Evolutionary conservation across 495 filamentous ascomycete genomes (phyloP).

Genomic region (Xylaria bambusicola): DNA sequence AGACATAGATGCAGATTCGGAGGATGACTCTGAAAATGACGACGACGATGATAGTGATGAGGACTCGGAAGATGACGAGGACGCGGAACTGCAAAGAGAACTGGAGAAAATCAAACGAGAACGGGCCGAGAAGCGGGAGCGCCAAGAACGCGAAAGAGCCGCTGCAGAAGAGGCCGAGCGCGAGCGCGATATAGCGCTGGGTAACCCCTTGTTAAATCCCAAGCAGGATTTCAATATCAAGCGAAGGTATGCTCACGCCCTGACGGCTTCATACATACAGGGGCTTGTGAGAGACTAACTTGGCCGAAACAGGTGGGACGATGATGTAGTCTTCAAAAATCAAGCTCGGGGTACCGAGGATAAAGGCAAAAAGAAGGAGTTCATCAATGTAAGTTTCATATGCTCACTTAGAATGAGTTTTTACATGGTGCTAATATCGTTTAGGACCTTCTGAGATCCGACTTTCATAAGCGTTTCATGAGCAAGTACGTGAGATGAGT

Average conservation of each 20-base stretch:
- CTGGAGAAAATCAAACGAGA: constrained; percentile 94
- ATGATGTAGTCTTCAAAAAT: constrained; percentile 99
- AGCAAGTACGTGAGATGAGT: constrained; percentile 58
- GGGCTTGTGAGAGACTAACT: constrained; percentile 31
- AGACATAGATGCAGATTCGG: constrained; percentile 89
- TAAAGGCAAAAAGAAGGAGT: constrained; percentile 85
- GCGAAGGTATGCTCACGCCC: constrained; percentile 49
- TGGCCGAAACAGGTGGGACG: constrained; percentile 74
- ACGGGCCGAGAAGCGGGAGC: constrained; percentile 78
- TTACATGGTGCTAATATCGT: constrained; percentile 22
- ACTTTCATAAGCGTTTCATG: constrained; percentile 99
- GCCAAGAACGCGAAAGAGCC: constrained; percentile 78
- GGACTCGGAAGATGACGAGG: constrained; percentile 85
- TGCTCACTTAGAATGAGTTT: not conserved
- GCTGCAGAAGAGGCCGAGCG: constrained; percentile 77
- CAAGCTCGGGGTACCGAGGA: constrained; percentile 94
- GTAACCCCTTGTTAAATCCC: constrained; percentile 87
- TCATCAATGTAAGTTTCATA: constrained; percentile 75
- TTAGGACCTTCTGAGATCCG: constrained; percentile 88
- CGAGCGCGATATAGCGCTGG: constrained; percentile 85
- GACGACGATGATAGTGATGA: constrained; percentile 66
- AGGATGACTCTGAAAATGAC: constrained; percentile 56
- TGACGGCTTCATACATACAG: not conserved
- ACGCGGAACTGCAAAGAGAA: constrained; percentile 85
- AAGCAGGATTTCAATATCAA: constrained; percentile 71